Evolutionary conservation across 495 filamentous ascomycete genomes (phyloP), one percentile per base, ranked within the genome.

Genomic region (Xylaria scruposa): DNA sequence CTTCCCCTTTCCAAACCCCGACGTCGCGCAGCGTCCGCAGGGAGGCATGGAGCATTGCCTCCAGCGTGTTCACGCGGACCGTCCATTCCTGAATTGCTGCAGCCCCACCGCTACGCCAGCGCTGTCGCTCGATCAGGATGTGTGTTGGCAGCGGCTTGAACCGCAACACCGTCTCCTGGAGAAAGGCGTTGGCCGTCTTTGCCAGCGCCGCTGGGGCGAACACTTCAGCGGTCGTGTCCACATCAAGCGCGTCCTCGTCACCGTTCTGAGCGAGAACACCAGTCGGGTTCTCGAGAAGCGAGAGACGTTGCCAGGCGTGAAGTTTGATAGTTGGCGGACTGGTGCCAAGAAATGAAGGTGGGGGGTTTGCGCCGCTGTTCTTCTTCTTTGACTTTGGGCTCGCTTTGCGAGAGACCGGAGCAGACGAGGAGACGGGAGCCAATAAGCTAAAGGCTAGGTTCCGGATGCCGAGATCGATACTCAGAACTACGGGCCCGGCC

Each of bases 51-150:
- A 98, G 79, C 91, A 97, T 97, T 0, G 89, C 88, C 80, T 98
- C 95, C 26, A 98, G 88, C 78, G 94, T 92, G 72, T 97, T 97
- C 4, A 98, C 95, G 2, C 94, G 86, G 42, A 97, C 72, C 24
- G 94, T 97, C 96, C 95, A 98, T 80, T 98, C 93, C 46, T 90
- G 88, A 3, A 98, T 88, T 8, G 89, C 86, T 0, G 87, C 74
- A 0, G 79, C 85, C 40, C 93, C 88, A 21, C 83, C 84, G 13
- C 90, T 91, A 33, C 96, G 92, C 81, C 91, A 97, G 1, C 95
- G 92, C 78, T 98, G 95, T 4, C 93, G 90, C 81, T 98, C 95
- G 67, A 98, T 94, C 1, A 98, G 86, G 51, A 98, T 84, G 73
- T 91, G 90, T 15, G 88, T 92, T 3, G 92, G 94, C 2, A 82